phyloP scores from a whole-genome alignment of 768 basidiomycete species.

The Amanita muscaria region DNA sequence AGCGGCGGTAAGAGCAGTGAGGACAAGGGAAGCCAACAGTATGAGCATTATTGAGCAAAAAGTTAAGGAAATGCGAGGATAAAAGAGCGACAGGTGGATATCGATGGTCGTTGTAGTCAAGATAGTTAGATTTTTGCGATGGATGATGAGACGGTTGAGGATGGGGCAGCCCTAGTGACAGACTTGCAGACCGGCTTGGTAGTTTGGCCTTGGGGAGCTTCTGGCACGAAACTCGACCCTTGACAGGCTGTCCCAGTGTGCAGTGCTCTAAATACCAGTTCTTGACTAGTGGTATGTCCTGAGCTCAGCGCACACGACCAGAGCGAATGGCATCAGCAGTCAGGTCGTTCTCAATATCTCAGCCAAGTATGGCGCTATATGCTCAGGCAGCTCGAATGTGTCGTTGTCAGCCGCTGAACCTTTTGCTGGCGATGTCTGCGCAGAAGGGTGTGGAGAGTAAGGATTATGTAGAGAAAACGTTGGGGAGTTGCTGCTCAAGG shows the following conservation, averaged over 20 bases:
- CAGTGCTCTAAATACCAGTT: constrained; percentile 99
- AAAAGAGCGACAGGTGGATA: constrained; percentile 1
- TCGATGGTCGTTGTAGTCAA: constrained; percentile 98
- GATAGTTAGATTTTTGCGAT: constrained; percentile 97
- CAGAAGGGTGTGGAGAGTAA: constrained; percentile 82
- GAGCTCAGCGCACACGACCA: constrained; percentile 87
- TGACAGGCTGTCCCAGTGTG: constrained; percentile 91
- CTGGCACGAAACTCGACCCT: constrained; percentile 98
- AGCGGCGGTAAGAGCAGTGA: constrained; percentile 25
- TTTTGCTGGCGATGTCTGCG: constrained; percentile 64
- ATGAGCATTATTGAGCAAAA: constrained; percentile 15
- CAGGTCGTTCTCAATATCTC: constrained; percentile 76
- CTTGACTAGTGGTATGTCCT: constrained; percentile 94
- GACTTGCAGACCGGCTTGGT: constrained; percentile 90
- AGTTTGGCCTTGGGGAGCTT: constrained; percentile 95
- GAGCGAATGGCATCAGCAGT: constrained; percentile 96
- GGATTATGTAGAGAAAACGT: constrained; percentile 98
- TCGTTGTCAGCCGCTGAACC: constrained; percentile 80
- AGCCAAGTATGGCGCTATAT: constrained; percentile 71
- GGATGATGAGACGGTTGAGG: constrained; percentile 96
- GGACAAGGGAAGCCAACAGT: constrained; percentile 19
- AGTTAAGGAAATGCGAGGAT: not conserved
- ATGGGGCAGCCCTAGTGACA: constrained; percentile 99
- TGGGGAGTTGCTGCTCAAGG: too few species aligned
- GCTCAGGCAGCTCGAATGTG: constrained; percentile 78